Percentiles rank a stretch among this genome's conserved stretches.
Conservation (phyloP, 2,329 filamentous ascomycete species). For the Fusarium pseudocircinatum region DNA sequence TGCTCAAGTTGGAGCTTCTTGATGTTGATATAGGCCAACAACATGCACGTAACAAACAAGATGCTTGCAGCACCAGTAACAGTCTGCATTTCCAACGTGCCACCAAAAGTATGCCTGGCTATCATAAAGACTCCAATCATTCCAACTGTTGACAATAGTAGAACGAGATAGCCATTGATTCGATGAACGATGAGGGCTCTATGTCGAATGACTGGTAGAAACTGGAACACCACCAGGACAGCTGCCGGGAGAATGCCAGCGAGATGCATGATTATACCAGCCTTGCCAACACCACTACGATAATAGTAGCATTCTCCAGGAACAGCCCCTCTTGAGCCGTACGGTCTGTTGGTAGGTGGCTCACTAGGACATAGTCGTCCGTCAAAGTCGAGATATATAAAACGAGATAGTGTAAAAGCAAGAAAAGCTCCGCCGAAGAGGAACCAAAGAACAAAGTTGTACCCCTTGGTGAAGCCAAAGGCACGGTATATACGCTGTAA, state of each 20-base stretch:
- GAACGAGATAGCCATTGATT: slow-evolving; percentile 66
- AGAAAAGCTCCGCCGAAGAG: slow-evolving; percentile 54
- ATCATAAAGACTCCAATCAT: slow-evolving; percentile 65
- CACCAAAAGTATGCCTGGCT: slow-evolving; percentile 61
- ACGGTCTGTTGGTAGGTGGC: not conserved
- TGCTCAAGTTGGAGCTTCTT: slow-evolving; percentile 70
- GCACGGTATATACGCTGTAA: slow-evolving; percentile 50
- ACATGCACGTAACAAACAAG: slow-evolving; percentile 54
- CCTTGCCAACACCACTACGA: slow-evolving; percentile 25
- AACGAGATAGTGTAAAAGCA: slow-evolving; percentile 33
- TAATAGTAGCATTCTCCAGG: slow-evolving; percentile 57
- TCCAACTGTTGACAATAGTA: slow-evolving; percentile 57
- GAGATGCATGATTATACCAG: slow-evolving; percentile 59
- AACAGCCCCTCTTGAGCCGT: slow-evolving; percentile 25
- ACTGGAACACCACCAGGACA: slow-evolving; percentile 58
- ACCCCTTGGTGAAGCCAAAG: slow-evolving; percentile 65
- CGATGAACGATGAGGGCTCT: slow-evolving; percentile 64
- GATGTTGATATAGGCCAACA: slow-evolving; percentile 64
- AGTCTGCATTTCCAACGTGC: slow-evolving; percentile 60
- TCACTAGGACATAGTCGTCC: slow-evolving; percentile 46
- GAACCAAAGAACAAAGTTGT: slow-evolving; percentile 66
- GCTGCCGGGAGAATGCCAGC: slow-evolving; percentile 56
- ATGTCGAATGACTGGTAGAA: slow-evolving; percentile 58
- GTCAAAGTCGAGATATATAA: slow-evolving; percentile 42
- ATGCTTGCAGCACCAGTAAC: slow-evolving; percentile 56